These are phyloP conservation scores for Epichloe baconii DNA, from an alignment of 2,329 filamentous ascomycete genomes.

Conservation along the genomic window DNA sequence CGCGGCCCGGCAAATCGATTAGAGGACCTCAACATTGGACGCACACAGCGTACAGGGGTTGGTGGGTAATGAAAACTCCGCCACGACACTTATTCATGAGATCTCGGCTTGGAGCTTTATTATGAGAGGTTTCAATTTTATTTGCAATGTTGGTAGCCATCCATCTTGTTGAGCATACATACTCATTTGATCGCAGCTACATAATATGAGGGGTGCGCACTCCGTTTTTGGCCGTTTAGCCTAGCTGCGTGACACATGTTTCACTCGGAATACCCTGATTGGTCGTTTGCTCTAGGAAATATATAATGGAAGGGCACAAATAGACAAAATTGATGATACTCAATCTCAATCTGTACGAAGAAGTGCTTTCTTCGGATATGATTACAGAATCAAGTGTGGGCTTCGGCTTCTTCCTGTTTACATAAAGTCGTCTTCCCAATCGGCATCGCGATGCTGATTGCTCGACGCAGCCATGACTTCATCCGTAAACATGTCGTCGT, in stretches of 20 bases:
- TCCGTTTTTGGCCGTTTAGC: too few species aligned
- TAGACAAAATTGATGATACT: neutral
- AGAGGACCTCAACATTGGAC: constrained; percentile 20
- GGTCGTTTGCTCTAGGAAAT: neutral
- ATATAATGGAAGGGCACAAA: neutral
- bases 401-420: constrained; percentile 22
- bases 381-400: neutral
- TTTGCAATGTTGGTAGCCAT: neutral
- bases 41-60: constrained; percentile 18
- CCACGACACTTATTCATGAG: neutral
- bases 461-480: constrained; percentile 64
- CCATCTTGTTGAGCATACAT: neutral
- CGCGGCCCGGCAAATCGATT: constrained; percentile 17
- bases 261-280: neutral
- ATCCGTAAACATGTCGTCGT: constrained; percentile 81
- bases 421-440: constrained; percentile 92
- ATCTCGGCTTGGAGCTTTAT: neutral
- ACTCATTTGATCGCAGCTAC: too few species aligned
- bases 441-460: constrained; percentile 69
- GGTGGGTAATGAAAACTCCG: constrained; percentile 3
- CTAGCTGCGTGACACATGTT: neutral
- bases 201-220: too few species aligned
- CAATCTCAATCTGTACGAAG: neutral
- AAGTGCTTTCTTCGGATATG: neutral
- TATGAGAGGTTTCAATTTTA: too few species aligned